These are phyloP conservation scores for Rhinocladiella similis DNA, from an alignment of 2,329 filamentous ascomycete genomes.

Conservation along the genomic window DNA sequence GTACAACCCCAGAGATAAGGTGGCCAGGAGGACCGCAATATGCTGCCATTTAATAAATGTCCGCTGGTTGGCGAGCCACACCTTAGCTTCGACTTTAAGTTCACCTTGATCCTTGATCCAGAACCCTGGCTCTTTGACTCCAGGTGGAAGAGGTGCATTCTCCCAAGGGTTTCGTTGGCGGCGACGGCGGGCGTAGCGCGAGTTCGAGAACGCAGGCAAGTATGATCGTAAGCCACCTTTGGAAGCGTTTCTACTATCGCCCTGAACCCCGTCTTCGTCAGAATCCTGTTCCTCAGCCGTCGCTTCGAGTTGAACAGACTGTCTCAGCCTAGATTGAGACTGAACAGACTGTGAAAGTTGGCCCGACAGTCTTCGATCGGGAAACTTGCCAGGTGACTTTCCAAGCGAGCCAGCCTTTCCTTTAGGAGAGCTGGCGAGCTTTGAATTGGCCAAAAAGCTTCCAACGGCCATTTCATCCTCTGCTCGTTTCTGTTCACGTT, in stretches of 20 bases:
- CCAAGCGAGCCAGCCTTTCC: slow-evolving; percentile 24
- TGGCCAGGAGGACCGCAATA: slow-evolving; percentile 82
- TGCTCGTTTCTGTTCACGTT: slow-evolving; percentile 74
- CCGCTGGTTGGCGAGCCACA: slow-evolving; percentile 97
- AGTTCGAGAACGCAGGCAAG: slow-evolving; percentile 79
- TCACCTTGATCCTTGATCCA: slow-evolving; percentile 96
- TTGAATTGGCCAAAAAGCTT: slow-evolving; percentile 68
- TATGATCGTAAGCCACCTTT: slow-evolving; percentile 66
- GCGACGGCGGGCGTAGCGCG: slow-evolving; percentile 66
- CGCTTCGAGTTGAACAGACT: slow-evolving; percentile 19
- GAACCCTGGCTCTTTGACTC: slow-evolving; percentile 77
- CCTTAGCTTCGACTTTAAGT: slow-evolving; percentile 92
- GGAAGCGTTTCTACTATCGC: slow-evolving; percentile 38
- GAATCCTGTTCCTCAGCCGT: slow-evolving; percentile 48
- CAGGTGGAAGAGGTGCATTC: slow-evolving; percentile 69
- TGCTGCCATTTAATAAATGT: slow-evolving; percentile 99
- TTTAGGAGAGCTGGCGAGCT: slow-evolving; percentile 25
- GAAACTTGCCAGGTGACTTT: slow-evolving; percentile 24
- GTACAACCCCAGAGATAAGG: slow-evolving; percentile 80
- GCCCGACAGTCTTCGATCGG: slow-evolving; percentile 21
- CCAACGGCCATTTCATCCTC: slow-evolving; percentile 89
- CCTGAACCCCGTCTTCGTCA: slow-evolving; percentile 48
- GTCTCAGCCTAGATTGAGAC: slow-evolving; percentile 8
- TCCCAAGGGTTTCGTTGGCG: slow-evolving; percentile 38
- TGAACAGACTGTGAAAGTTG: slow-evolving; percentile 31